Conservation (phyloP, 1,284 basidiomycete genomes). For the Boletus semigastroideus region DNA sequence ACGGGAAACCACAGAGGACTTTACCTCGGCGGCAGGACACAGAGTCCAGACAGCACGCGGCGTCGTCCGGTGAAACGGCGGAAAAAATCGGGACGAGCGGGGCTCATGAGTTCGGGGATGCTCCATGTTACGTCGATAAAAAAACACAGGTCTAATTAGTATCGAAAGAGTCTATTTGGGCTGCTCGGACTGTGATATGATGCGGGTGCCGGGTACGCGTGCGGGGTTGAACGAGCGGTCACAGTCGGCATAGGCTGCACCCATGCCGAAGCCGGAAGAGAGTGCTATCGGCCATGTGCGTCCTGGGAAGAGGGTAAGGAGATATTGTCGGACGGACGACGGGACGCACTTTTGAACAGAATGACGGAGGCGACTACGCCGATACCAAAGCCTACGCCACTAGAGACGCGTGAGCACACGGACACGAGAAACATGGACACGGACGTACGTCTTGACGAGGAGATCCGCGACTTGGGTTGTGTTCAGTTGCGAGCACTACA, state of each 20-base stretch:
- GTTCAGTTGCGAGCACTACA: constrained; percentile 11
- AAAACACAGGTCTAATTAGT: constrained; percentile 8
- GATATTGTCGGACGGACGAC: constrained; percentile 3
- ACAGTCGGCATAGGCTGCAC: constrained; percentile 92
- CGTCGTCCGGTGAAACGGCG: constrained; percentile 4
- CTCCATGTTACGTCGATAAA: neutral
- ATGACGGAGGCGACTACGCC: constrained; percentile 95
- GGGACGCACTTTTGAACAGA: constrained; percentile 87
- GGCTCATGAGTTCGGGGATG: neutral
- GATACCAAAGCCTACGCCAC: constrained; percentile 92
- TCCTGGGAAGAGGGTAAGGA: constrained; percentile 51
- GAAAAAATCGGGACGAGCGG: constrained; percentile 20
- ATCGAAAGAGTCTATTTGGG: constrained; percentile 19
- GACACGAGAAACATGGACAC: neutral
- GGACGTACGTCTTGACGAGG: constrained; percentile 71
- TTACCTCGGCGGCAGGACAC: constrained; percentile 22
- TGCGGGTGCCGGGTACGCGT: constrained; percentile 85
- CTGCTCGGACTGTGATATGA: constrained; percentile 36
- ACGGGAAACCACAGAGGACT: constrained; percentile 57
- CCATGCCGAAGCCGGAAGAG: constrained; percentile 87
- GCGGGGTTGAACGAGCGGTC: constrained; percentile 96
- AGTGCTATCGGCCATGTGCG: constrained; percentile 96
- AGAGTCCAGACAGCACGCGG: neutral
- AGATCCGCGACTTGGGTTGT: constrained; percentile 65
- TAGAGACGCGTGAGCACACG: constrained; percentile 40